A percentile compares a stretch with the other conserved stretches of the same genome.
Evolutionary conservation across 768 basidiomycete genomes (phyloP).

Genomic region (Rubroboletus satanas): DNA sequence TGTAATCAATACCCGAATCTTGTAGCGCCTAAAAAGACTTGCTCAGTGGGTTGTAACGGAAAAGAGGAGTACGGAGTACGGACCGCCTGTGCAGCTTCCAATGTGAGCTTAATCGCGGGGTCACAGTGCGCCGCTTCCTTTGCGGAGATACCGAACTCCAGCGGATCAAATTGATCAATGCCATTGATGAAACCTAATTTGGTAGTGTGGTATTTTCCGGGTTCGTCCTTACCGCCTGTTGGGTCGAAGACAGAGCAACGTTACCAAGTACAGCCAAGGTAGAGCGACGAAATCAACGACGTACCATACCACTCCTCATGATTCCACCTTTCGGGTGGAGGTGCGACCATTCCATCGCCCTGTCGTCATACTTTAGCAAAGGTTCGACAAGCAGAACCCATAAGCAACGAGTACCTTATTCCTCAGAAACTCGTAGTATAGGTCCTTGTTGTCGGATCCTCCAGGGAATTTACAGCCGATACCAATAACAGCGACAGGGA

Average conservation of each 20-base stretch:
- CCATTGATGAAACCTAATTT: conserved; percentile 30
- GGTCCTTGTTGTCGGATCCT: conserved; percentile 29
- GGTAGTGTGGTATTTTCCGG: conserved; percentile 28
- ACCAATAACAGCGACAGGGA: conserved; percentile 29
- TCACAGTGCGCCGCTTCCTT: conserved; percentile 32
- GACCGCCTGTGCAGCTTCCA: conserved; percentile 32
- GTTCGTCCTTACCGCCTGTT: conserved; percentile 30
- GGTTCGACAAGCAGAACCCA: neutral
- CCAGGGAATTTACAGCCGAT: conserved; percentile 34
- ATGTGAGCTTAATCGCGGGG: conserved; percentile 29
- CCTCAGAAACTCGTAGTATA: conserved; percentile 30
- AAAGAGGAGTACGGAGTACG: neutral
- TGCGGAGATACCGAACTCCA: conserved; percentile 33
- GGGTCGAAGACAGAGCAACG: neutral
- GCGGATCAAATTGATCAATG: conserved; percentile 32
- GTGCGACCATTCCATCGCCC: conserved; percentile 30
- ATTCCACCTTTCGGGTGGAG: conserved; percentile 28
- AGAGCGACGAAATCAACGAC: neutral
- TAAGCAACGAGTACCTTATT: conserved; percentile 19
- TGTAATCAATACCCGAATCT: conserved; percentile 47
- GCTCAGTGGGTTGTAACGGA: neutral
- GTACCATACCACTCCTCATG: conserved; percentile 32
- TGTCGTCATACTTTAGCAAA: neutral
- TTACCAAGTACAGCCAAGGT: neutral
- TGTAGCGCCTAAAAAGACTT: conserved; percentile 29